Percentiles rank a stretch among this genome's conserved stretches.
phyloP scores from a whole-genome alignment of 345 rosid genomes.

The Aurinia saxatilis region DNA sequence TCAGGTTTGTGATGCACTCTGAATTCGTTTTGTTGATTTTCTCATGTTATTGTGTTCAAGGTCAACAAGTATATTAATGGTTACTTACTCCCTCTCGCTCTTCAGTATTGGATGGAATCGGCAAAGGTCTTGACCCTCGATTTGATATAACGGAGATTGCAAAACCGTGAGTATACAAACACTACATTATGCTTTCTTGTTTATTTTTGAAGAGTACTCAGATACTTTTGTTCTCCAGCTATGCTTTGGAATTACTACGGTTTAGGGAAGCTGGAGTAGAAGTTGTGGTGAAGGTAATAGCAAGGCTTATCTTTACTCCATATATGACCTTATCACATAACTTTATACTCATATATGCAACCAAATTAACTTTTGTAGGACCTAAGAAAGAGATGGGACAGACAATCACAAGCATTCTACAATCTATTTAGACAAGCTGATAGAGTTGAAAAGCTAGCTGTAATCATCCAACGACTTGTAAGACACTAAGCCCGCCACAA shows the following conservation, averaged over 20 bases:
- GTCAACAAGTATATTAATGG: neutral
- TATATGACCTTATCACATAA: neutral
- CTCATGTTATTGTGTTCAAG: neutral
- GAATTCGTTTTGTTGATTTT: neutral
- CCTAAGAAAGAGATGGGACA: slow-evolving; percentile 84
- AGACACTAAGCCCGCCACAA: neutral
- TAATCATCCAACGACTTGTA: slow-evolving; percentile 79
- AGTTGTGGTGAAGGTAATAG: slow-evolving; percentile 70
- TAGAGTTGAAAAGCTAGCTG: slow-evolving; percentile 89
- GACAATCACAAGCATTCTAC: slow-evolving; percentile 87
- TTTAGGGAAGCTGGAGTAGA: slow-evolving; percentile 97
- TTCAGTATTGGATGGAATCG: slow-evolving; percentile 95
- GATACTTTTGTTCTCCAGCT: slow-evolving; percentile 39
- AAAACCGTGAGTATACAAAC: slow-evolving; percentile 67
- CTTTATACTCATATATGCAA: neutral
- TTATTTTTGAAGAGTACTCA: slow-evolving; percentile 15
- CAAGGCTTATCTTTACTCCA: slow-evolving; percentile 13
- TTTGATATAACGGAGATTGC: slow-evolving; percentile 98
- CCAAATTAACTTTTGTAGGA: slow-evolving; percentile 47
- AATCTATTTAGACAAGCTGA: slow-evolving; percentile 96
- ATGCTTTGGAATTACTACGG: slow-evolving; percentile 85
- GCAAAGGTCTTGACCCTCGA: slow-evolving; percentile 97
- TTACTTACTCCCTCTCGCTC: slow-evolving; percentile 6
- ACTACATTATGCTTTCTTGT: neutral
- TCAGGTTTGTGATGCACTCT: slow-evolving; percentile 49